These are phyloP conservation scores for Cryphonectria nitschkei DNA, from an alignment of 2,329 filamentous ascomycete genomes.

Conservation along the genomic window DNA sequence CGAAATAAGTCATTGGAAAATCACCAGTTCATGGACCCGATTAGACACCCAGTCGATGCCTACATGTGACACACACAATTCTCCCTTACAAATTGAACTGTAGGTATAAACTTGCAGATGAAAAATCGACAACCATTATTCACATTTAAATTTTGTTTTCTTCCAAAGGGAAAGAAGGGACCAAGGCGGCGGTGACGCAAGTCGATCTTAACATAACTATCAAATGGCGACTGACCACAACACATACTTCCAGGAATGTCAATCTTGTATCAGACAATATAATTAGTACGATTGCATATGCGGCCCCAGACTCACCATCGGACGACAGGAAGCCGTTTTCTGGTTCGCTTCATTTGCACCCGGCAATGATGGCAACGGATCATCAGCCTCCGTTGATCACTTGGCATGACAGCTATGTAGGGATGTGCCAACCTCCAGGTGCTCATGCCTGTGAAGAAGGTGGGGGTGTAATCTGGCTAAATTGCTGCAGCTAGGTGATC, in stretches of 20 bases:
- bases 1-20: too few species aligned
- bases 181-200: too few species aligned
- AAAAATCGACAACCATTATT: too few species aligned
- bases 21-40: too few species aligned
- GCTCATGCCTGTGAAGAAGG: background rate
- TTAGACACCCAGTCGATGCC: too few species aligned
- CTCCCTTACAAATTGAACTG: too few species aligned
- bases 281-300: background rate
- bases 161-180: too few species aligned
- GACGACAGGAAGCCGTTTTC: background rate
- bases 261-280: background rate
- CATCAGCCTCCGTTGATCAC: background rate
- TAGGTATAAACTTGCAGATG: too few species aligned
- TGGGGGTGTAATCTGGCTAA: background rate
- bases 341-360: background rate
- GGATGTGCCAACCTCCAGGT: background rate
- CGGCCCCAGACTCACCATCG: background rate
- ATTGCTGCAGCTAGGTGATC: background rate
- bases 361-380: constrained; percentile 2
- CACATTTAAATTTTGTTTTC: too few species aligned
- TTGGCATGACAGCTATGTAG: background rate
- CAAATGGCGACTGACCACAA: background rate
- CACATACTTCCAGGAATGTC: background rate
- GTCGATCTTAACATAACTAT: background rate
- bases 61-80: too few species aligned